Conservation (phyloP, 2,329 filamentous ascomycete genomes). For the Penicillium sp. region DNA sequence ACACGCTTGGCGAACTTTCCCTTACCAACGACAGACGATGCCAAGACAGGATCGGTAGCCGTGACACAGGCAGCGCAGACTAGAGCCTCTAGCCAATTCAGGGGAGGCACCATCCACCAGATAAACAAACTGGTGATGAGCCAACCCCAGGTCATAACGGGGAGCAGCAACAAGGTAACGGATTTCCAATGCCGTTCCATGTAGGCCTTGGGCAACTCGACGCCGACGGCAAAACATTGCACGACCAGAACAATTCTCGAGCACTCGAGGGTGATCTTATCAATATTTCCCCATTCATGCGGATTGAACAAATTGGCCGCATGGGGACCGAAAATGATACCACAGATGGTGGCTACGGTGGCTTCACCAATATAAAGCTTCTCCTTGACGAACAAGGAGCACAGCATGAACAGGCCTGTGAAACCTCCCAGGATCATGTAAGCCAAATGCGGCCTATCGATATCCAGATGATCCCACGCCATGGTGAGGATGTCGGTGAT, state of each 20-base stretch:
- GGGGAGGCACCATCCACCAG: slow-evolving; percentile 78
- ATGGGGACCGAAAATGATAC: slow-evolving; percentile 68
- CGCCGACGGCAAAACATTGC: slow-evolving; percentile 70
- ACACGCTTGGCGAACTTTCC: slow-evolving; percentile 98
- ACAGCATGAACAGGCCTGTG: slow-evolving; percentile 96
- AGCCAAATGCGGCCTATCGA: slow-evolving; percentile 95
- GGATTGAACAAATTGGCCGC: slow-evolving; percentile 63
- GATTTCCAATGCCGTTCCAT: slow-evolving; percentile 99
- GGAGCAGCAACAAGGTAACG: slow-evolving; percentile 79
- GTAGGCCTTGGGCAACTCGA: slow-evolving; percentile 70
- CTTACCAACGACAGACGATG: slow-evolving; percentile 96
- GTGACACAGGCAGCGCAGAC: slow-evolving; percentile 90
- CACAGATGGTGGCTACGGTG: slow-evolving; percentile 75
- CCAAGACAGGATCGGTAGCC: slow-evolving; percentile 92
- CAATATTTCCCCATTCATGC: slow-evolving; percentile 61
- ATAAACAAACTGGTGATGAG: slow-evolving; percentile 83
- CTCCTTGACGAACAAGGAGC: slow-evolving; percentile 97
- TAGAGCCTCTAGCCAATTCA: slow-evolving; percentile 88
- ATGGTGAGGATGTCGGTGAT: slow-evolving; percentile 32
- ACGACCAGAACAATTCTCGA: slow-evolving; percentile 70
- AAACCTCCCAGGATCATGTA: slow-evolving; percentile 98
- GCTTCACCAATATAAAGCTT: slow-evolving; percentile 98
- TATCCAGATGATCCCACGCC: slow-evolving; percentile 54
- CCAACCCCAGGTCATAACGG: slow-evolving; percentile 95
- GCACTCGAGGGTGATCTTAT: slow-evolving; percentile 67